A percentile compares a stretch with the other conserved stretches of the same genome.
These are phyloP conservation scores for Narthecium ossifragum DNA, from an alignment of 106 monocot species.

Conservation along the genomic window DNA sequence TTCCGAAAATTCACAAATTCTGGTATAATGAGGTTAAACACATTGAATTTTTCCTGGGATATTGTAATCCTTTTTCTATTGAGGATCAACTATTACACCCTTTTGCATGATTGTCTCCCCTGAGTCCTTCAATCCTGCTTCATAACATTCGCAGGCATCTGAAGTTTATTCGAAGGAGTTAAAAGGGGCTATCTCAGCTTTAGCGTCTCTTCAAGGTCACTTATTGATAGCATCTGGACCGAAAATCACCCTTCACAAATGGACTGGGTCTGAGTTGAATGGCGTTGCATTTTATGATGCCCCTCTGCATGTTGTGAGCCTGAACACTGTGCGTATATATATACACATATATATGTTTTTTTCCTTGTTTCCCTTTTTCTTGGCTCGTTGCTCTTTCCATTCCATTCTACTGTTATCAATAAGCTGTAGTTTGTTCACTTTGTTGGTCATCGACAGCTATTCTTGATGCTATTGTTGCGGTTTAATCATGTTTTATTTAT, in stretches of 20 bases:
- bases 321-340: conserved; percentile 83
- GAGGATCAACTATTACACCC: too few relatives aligned
- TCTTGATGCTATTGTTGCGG: too few relatives aligned
- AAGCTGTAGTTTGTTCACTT: too few relatives aligned
- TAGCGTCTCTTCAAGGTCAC: conserved; percentile 98
- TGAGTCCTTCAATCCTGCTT: conserved; percentile 6
- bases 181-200: conserved; percentile 89
- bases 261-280: conserved; percentile 89
- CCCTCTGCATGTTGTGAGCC: conserved; percentile 95
- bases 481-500: too few relatives aligned
- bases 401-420: too few relatives aligned
- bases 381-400: too few relatives aligned
- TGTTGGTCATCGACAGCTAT: too few relatives aligned
- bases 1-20: conserved; percentile 54
- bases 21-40: conserved; percentile 30
- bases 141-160: conserved; percentile 59
- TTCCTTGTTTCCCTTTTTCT: conserved; percentile 1
- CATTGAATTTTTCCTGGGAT: neutral
- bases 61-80: neutral
- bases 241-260: conserved; percentile 85
- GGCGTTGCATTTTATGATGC: conserved; percentile 99
- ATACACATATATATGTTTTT: neutral
- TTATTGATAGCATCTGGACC: conserved; percentile 92
- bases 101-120: neutral
- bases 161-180: conserved; percentile 95